A percentile compares a stretch with the other conserved stretches of the same genome.
Conservation (phyloP, 495 filamentous ascomycete genomes). For the Chlorociboria aeruginascens region DNA sequence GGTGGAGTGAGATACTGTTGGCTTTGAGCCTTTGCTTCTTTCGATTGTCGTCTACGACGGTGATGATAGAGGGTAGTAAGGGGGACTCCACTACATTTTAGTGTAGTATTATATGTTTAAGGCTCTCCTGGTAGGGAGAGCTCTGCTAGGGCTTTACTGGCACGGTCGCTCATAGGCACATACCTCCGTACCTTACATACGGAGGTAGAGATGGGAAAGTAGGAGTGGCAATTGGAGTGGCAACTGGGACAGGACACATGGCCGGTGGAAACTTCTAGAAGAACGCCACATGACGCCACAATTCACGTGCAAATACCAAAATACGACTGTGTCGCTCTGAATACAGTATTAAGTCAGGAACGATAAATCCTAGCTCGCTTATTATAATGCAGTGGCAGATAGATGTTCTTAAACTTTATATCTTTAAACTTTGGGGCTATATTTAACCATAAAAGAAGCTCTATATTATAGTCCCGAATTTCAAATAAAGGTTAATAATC, state of each 20-base stretch:
- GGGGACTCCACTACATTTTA: background rate
- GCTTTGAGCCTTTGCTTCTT: no score
- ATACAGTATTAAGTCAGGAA: conserved; percentile 1
- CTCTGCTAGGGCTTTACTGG: no score
- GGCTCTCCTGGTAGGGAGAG: background rate
- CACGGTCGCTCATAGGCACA: background rate
- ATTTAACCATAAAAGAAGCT: no score
- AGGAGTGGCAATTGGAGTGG: background rate
- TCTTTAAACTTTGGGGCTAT: no score
- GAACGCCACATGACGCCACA: background rate
- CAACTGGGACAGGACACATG: background rate
- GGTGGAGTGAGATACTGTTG: no score
- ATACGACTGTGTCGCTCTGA: background rate
- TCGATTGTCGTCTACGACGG: background rate
- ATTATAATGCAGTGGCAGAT: no score
- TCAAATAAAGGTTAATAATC: no score
- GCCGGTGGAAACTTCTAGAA: background rate
- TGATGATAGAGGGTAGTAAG: background rate
- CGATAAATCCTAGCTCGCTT: no score
- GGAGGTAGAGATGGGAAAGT: background rate
- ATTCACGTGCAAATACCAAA: background rate
- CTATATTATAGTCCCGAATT: no score
- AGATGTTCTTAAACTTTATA: no score
- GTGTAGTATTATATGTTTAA: no score
- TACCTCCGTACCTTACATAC: conserved; percentile 9